Conservation (phyloP, 73 alveolate species). For the Stentor coeruleus region DNA sequence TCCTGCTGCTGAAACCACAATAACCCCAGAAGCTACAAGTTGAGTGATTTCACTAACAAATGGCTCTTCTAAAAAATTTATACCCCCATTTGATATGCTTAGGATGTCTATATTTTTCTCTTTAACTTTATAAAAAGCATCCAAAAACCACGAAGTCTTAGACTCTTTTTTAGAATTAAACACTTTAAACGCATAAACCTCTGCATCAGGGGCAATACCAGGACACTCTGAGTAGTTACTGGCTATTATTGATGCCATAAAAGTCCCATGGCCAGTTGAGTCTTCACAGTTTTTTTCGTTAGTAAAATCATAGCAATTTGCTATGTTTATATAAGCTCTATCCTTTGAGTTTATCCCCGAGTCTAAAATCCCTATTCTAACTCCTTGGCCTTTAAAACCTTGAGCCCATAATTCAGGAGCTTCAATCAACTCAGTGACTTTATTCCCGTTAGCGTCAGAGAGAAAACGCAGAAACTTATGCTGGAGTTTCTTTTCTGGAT, state of each 20-base stretch:
- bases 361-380: constrained; percentile 53
- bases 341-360: constrained; percentile 27
- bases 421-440: background rate
- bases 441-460: background rate
- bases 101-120: constrained; percentile 44
- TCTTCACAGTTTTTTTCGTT: constrained; percentile 32
- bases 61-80: constrained; percentile 51
- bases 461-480: background rate
- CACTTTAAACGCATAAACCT: constrained; percentile 43
- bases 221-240: constrained; percentile 37
- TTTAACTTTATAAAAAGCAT: constrained; percentile 51
- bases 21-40: constrained; percentile 38
- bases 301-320: constrained; percentile 31
- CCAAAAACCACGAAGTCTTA: constrained; percentile 55
- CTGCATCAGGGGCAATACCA: constrained; percentile 63
- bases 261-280: constrained; percentile 54
- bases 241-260: constrained; percentile 43
- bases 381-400: constrained; percentile 46
- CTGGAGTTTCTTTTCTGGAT: background rate
- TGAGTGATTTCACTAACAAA: constrained; percentile 47
- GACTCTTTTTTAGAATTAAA: constrained; percentile 35
- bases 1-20: constrained; percentile 55
- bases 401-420: constrained; percentile 11
- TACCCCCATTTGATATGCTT: constrained; percentile 48
- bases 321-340: background rate